A percentile compares a stretch with the other conserved stretches of the same genome.
phyloP scores from a whole-genome alignment of 1,284 basidiomycete species.

The Cryptococcus sp. region DNA sequence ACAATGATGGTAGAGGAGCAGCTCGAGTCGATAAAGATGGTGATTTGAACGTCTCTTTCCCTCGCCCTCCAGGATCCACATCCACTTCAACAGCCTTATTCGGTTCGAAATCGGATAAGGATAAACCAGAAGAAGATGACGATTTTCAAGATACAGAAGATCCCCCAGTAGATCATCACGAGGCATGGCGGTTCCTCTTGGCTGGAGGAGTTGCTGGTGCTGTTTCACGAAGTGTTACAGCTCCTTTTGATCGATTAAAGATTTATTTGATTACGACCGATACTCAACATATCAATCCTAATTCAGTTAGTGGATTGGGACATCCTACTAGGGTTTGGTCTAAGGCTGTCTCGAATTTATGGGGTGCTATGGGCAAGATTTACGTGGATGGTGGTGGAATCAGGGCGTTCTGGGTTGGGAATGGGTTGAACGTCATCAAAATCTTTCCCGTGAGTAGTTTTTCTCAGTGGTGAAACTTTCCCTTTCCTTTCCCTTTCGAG shows the following conservation, averaged over 20 bases:
- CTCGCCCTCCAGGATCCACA: constrained; percentile 28
- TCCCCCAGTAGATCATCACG: constrained; percentile 63
- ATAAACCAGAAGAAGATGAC: constrained; percentile 44
- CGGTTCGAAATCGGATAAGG: constrained; percentile 17
- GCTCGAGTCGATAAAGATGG: constrained; percentile 84
- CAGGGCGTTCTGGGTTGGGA: constrained; percentile 83
- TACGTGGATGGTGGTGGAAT: constrained; percentile 80
- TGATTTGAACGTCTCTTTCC: constrained; percentile 49
- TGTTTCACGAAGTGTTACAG: constrained; percentile 92
- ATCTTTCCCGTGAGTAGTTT: constrained; percentile 66
- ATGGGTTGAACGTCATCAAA: constrained; percentile 62
- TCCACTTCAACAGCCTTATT: constrained; percentile 25
- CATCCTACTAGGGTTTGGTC: constrained; percentile 16
- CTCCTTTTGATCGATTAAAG: constrained; percentile 95
- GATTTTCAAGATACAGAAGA: constrained; percentile 51
- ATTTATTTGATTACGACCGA: constrained; percentile 89
- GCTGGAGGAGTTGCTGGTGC: constrained; percentile 94
- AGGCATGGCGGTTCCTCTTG: constrained; percentile 80
- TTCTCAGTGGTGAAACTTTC: too few species aligned
- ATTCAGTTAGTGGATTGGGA: constrained; percentile 11
- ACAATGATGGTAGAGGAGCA: constrained; percentile 68
- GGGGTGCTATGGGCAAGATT: constrained; percentile 68
- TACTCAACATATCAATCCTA: constrained; percentile 20
- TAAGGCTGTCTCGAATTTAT: constrained; percentile 64
- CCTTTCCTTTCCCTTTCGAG: too few species aligned